Conservation (phyloP, 2,329 filamentous ascomycete genomes). For the Pseudocercospora fuligena region DNA sequence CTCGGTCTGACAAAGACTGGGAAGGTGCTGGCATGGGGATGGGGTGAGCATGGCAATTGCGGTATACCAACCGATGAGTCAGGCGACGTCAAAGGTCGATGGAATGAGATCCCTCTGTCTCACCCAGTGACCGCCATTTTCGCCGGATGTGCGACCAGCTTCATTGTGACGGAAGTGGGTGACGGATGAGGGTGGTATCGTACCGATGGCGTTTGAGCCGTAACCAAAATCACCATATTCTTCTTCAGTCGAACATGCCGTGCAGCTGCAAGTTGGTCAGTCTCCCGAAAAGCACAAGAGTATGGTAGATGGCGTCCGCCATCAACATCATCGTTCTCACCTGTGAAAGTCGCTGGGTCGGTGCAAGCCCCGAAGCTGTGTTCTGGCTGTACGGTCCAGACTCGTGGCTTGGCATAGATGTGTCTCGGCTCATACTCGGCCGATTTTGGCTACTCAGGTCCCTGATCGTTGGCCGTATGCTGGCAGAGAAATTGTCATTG, state of each 20-base stretch:
- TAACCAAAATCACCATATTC: slow-evolving; percentile 5
- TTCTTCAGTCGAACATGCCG: slow-evolving; percentile 45
- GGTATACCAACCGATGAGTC: slow-evolving; percentile 67
- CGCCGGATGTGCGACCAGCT: slow-evolving; percentile 91
- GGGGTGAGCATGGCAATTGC: slow-evolving; percentile 98
- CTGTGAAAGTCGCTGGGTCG: slow-evolving; percentile 75
- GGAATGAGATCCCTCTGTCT: slow-evolving; percentile 66
- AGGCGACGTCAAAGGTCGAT: slow-evolving; percentile 71
- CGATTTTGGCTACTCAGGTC: slow-evolving; percentile 42
- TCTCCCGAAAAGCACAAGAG: neutral
- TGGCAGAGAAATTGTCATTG: slow-evolving; percentile 61
- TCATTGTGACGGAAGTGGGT: slow-evolving; percentile 60
- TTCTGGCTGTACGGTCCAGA: slow-evolving; percentile 14
- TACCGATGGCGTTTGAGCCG: neutral
- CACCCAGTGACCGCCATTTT: slow-evolving; percentile 66
- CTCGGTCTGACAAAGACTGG: slow-evolving; percentile 69
- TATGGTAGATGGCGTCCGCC: slow-evolving; percentile 6
- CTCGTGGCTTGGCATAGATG: slow-evolving; percentile 5
- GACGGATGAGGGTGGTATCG: neutral
- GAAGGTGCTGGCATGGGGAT: slow-evolving; percentile 84
- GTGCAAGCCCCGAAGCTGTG: slow-evolving; percentile 57
- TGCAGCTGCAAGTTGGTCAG: slow-evolving; percentile 40
- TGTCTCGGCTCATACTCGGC: slow-evolving; percentile 23
- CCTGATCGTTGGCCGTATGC: slow-evolving; percentile 50
- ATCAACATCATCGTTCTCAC: slow-evolving; percentile 49